Conservation (phyloP, 805 yeast genomes). For the Barnettozyma sucrosica region DNA sequence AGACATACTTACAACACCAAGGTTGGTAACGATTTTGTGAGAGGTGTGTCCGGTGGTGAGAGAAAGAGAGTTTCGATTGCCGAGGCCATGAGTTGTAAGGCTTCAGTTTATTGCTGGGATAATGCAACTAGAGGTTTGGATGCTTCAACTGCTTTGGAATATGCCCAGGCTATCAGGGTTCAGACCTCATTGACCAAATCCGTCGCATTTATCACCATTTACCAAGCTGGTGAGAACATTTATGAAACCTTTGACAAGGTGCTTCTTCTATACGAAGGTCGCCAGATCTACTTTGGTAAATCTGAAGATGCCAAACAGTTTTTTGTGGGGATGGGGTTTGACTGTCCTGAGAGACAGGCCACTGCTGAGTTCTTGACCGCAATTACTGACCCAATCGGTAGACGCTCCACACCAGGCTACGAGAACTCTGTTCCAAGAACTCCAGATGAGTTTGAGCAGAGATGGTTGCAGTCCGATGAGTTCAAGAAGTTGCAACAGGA, state of each 20-base stretch:
- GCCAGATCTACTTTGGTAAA: constrained; percentile 62
- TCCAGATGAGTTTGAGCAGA: constrained; percentile 53
- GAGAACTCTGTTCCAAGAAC: constrained; percentile 52
- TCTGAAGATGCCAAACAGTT: constrained; percentile 46
- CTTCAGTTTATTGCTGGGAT: constrained; percentile 67
- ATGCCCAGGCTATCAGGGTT: constrained; percentile 58
- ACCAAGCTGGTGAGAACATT: constrained; percentile 64
- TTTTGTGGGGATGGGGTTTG: constrained; percentile 60
- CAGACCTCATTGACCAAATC: constrained; percentile 48
- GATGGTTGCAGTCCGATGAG: constrained; percentile 49
- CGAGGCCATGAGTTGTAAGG: constrained; percentile 63
- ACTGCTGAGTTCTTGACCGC: constrained; percentile 71
- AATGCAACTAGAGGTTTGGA: constrained; percentile 85
- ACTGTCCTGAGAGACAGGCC: constrained; percentile 58
- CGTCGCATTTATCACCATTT: constrained; percentile 62
- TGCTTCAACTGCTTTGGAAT: constrained; percentile 78
- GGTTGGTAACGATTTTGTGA: constrained; percentile 55
- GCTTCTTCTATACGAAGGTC: constrained; percentile 51
- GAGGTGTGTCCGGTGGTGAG: constrained; percentile 85
- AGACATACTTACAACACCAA: constrained; percentile 53
- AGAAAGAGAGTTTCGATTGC: constrained; percentile 80
- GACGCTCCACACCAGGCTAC: constrained; percentile 42
- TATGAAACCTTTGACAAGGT: constrained; percentile 62
- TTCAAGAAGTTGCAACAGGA: constrained; percentile 35
- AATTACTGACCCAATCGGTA: constrained; percentile 62